phyloP scores from a whole-genome alignment of 2,329 filamentous ascomycete genomes.

The Aspergillus nomiae region DNA sequence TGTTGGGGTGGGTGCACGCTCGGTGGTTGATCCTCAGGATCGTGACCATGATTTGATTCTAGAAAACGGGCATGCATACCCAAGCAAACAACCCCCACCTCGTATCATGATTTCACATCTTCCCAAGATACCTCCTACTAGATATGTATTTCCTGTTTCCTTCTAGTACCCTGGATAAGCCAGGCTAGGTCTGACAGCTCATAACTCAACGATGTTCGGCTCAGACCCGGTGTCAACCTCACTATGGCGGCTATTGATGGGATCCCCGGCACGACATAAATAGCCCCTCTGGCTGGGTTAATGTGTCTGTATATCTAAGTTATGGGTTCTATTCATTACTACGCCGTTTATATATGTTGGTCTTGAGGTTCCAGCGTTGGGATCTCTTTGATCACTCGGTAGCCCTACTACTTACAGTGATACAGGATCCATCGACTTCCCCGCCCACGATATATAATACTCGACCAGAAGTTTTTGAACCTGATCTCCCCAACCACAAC shows the following conservation, averaged over 20 bases:
- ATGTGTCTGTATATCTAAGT: neutral
- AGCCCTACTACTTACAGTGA: neutral
- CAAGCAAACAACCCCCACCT: neutral
- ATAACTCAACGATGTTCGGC: slow-evolving; percentile 10
- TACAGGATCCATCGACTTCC: neutral
- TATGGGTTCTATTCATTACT: neutral
- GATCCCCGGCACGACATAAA: neutral
- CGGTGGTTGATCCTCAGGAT: too few relatives aligned
- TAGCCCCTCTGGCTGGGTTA: neutral
- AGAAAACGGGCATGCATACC: neutral
- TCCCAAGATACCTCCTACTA: neutral
- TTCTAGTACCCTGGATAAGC: neutral
- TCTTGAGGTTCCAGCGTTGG: neutral
- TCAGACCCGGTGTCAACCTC: neutral
- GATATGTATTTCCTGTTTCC: neutral
- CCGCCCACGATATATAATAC: neutral
- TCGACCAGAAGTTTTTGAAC: neutral
- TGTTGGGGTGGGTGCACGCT: neutral
- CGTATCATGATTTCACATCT: neutral
- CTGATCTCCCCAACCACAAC: neutral
- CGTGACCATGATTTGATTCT: neutral
- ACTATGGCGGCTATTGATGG: neutral
- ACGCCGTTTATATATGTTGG: neutral
- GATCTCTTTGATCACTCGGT: neutral
- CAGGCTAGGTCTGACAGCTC: neutral